A percentile compares a stretch with the other conserved stretches of the same genome.
phyloP scores from a whole-genome alignment of 2,329 filamentous ascomycete genomes.

The Aspergillus niger region DNA sequence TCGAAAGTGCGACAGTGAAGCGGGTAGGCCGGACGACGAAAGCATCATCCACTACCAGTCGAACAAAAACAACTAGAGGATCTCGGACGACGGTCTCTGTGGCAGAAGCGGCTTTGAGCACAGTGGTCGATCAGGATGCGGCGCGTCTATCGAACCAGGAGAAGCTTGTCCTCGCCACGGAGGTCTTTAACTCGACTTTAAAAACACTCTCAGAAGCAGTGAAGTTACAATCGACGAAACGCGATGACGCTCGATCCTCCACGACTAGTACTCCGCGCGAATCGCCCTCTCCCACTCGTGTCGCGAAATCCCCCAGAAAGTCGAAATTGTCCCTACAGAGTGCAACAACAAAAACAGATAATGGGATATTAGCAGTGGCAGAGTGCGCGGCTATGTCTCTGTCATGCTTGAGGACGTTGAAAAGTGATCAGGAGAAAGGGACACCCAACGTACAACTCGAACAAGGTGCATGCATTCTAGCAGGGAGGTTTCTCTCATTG shows the following conservation, averaged over 20 bases:
- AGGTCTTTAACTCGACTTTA: slow-evolving; percentile 49
- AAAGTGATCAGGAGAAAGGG: slow-evolving; percentile 29
- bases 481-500: slow-evolving; percentile 44
- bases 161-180: slow-evolving; percentile 46
- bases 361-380: slow-evolving; percentile 35
- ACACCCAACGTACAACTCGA: slow-evolving; percentile 44
- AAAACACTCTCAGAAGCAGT: slow-evolving; percentile 46
- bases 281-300: slow-evolving; percentile 33
- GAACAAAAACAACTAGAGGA: slow-evolving; percentile 29
- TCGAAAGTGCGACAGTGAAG: slow-evolving; percentile 23
- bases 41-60: slow-evolving; percentile 22
- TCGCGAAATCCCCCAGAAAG: slow-evolving; percentile 27
- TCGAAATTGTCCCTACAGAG: slow-evolving; percentile 16
- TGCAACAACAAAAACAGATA: slow-evolving; percentile 16
- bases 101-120: slow-evolving; percentile 30
- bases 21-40: slow-evolving; percentile 30
- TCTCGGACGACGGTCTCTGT: slow-evolving; percentile 27
- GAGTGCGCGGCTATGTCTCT: slow-evolving; percentile 46
- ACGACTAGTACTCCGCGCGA: slow-evolving; percentile 24
- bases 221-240: slow-evolving; percentile 33
- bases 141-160: slow-evolving; percentile 39
- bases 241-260: slow-evolving; percentile 16
- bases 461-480: slow-evolving; percentile 46
- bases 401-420: slow-evolving; percentile 40
- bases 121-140: slow-evolving; percentile 28